These are phyloP conservation scores for Boletus sensibilis DNA, from an alignment of 768 basidiomycete species.

Conservation along the genomic window DNA sequence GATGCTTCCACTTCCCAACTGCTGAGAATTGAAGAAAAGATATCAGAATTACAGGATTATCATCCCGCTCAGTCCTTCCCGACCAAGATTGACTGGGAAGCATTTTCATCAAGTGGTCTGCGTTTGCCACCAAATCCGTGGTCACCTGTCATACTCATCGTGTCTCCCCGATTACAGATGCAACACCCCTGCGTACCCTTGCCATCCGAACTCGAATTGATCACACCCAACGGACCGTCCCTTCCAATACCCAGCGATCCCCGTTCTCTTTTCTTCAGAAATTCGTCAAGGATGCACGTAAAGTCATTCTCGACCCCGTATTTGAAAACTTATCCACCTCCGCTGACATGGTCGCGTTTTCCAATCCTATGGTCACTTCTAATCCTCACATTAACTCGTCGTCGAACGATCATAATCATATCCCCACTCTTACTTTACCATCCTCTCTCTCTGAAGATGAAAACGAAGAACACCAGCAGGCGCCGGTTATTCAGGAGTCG, in stretches of 20 bases:
- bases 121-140: conserved; percentile 2
- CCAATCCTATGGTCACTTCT: conserved; percentile 30
- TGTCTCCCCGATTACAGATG: conserved; percentile 40
- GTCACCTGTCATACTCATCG: conserved; percentile 7
- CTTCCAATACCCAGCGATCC: conserved; percentile 41
- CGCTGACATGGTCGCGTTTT: conserved; percentile 16
- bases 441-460: conserved; percentile 38
- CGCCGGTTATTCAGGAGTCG: conserved; percentile 18
- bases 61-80: conserved; percentile 41
- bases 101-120: conserved; percentile 57
- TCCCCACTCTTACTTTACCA: conserved; percentile 20
- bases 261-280: conserved; percentile 55
- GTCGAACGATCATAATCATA: conserved; percentile 21
- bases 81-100: conserved; percentile 58
- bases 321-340: conserved; percentile 25
- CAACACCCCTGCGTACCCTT: conserved; percentile 50
- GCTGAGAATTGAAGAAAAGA: conserved; percentile 30
- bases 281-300: conserved; percentile 53
- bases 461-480: conserved; percentile 12
- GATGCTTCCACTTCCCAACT: conserved; percentile 27
- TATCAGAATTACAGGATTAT: conserved; percentile 48
- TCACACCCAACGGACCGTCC: conserved; percentile 39
- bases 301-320: conserved; percentile 49
- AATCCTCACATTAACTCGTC: conserved; percentile 28
- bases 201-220: conserved; percentile 39